These are phyloP conservation scores for Rhizoctonia solani DNA, from an alignment of 1,284 basidiomycete species.

Conservation along the genomic window DNA sequence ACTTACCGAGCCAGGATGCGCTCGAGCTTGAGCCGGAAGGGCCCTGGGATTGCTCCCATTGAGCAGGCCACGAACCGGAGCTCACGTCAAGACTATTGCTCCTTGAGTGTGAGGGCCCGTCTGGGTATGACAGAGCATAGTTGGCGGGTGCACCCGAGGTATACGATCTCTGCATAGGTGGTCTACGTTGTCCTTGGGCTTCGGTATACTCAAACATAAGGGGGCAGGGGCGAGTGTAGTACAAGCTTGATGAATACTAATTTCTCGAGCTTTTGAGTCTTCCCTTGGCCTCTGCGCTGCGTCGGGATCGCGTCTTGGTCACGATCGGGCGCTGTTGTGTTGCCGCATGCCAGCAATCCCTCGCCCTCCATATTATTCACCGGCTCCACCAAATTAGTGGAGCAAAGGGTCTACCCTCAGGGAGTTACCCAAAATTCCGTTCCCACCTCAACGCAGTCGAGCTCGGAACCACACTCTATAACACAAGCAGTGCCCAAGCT, in stretches of 20 bases:
- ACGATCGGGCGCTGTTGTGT: slow-evolving; percentile 14
- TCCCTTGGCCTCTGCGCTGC: slow-evolving; percentile 9
- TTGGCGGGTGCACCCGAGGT: not conserved
- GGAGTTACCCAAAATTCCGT: not conserved
- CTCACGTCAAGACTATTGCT: not conserved
- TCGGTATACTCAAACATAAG: slow-evolving; percentile 1
- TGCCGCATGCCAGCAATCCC: slow-evolving; percentile 1
- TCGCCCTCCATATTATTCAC: slow-evolving; percentile 9
- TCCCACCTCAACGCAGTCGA: slow-evolving; percentile 5
- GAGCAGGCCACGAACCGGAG: slow-evolving; percentile 16
- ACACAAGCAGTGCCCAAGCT: not conserved
- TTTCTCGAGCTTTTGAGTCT: not conserved
- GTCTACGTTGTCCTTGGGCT: not conserved
- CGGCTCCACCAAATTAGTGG: slow-evolving; percentile 21
- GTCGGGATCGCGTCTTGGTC: slow-evolving; percentile 29
- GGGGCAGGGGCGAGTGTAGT: not conserved
- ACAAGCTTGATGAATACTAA: not conserved
- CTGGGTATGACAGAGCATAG: slow-evolving; percentile 27
- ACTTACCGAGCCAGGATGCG: slow-evolving; percentile 33
- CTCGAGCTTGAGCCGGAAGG: slow-evolving; percentile 25
- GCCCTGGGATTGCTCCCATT: slow-evolving; percentile 33
- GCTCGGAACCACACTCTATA: slow-evolving; percentile 2
- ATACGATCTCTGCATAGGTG: slow-evolving; percentile 5
- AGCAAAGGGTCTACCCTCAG: not conserved
- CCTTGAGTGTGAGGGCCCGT: slow-evolving; percentile 5